These are phyloP conservation scores for Waltiozyma sp. DNA, from an alignment of 1,139 yeast genomes.

Conservation along the genomic window DNA sequence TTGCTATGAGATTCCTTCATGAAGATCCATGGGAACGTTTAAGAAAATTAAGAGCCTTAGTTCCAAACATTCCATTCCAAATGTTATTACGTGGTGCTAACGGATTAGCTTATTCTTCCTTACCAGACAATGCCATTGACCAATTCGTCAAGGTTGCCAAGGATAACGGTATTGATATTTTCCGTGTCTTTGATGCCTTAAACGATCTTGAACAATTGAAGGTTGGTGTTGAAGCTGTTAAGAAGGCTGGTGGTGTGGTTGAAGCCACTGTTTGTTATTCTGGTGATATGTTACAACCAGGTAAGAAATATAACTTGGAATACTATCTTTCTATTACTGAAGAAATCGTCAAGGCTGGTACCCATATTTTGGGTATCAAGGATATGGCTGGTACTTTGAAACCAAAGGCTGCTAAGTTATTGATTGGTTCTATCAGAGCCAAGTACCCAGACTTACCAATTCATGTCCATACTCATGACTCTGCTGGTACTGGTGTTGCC, in stretches of 20 bases:
- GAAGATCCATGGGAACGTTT: slow-evolving; percentile 99
- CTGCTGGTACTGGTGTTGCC: slow-evolving; percentile 99
- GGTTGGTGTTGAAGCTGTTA: slow-evolving; percentile 97
- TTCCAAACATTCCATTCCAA: slow-evolving; percentile 98
- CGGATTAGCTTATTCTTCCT: slow-evolving; percentile 95
- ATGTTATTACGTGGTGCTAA: slow-evolving; percentile 98
- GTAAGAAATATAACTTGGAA: slow-evolving; percentile 89
- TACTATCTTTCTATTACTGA: slow-evolving; percentile 80
- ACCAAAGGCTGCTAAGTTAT: slow-evolving; percentile 81
- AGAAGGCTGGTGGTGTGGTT: slow-evolving; percentile 96
- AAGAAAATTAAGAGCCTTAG: slow-evolving; percentile 74
- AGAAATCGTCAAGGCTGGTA: slow-evolving; percentile 83
- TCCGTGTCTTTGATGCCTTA: slow-evolving; percentile 95
- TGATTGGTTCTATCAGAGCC: slow-evolving; percentile 71
- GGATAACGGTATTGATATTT: slow-evolving; percentile 91
- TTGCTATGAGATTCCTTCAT: slow-evolving; percentile 93
- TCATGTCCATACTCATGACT: slow-evolving; percentile 98
- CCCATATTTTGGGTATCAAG: slow-evolving; percentile 92
- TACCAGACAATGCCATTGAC: slow-evolving; percentile 97
- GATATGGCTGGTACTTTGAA: slow-evolving; percentile 99
- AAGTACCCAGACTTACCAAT: slow-evolving; percentile 90
- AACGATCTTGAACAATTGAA: slow-evolving; percentile 92
- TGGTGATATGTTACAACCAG: slow-evolving; percentile 94
- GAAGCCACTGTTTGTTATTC: slow-evolving; percentile 98
- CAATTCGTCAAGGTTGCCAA: slow-evolving; percentile 93